These are phyloP conservation scores for Russula dissimulans DNA, from an alignment of 768 basidiomycete species.

Conservation along the genomic window DNA sequence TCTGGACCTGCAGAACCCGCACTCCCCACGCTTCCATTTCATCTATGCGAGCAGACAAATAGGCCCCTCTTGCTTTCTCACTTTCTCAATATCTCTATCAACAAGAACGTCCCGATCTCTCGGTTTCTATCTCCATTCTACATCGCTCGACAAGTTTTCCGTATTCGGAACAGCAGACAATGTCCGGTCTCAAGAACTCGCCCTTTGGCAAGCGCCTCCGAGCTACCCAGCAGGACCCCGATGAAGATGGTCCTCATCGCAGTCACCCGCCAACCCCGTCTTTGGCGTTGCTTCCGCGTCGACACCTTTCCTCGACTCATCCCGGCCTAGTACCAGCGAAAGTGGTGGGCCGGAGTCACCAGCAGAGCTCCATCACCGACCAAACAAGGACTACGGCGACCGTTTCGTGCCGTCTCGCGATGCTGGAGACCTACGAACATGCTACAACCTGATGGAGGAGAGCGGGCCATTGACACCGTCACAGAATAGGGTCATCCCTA, in stretches of 20 bases:
- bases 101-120: constrained; percentile 2
- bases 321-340: constrained; percentile 44
- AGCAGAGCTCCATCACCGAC: constrained; percentile 19
- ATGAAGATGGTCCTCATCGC: constrained; percentile 45
- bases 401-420: constrained; percentile 61
- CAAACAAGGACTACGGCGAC: constrained; percentile 34
- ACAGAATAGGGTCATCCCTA: constrained; percentile 34
- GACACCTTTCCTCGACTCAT: constrained; percentile 49
- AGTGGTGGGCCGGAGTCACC: constrained; percentile 40
- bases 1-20: neutral
- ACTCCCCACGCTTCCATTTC: neutral
- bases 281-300: constrained; percentile 42
- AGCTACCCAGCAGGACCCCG: constrained; percentile 53
- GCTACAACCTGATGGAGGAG: constrained; percentile 51
- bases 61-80: constrained; percentile 4
- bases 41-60: constrained; percentile 14
- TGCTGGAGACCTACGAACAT: constrained; percentile 49
- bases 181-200: constrained; percentile 78
- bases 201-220: constrained; percentile 79
- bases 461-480: constrained; percentile 30
- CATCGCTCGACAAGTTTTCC: constrained; percentile 10
- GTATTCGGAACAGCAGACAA: constrained; percentile 23
- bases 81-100: constrained; percentile 2
- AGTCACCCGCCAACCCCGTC: constrained; percentile 43
- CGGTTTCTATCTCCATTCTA: constrained; percentile 20